Evolutionary conservation across 352 stramenopile genomes (phyloP).

Genomic region (Pythium utonaiense): DNA sequence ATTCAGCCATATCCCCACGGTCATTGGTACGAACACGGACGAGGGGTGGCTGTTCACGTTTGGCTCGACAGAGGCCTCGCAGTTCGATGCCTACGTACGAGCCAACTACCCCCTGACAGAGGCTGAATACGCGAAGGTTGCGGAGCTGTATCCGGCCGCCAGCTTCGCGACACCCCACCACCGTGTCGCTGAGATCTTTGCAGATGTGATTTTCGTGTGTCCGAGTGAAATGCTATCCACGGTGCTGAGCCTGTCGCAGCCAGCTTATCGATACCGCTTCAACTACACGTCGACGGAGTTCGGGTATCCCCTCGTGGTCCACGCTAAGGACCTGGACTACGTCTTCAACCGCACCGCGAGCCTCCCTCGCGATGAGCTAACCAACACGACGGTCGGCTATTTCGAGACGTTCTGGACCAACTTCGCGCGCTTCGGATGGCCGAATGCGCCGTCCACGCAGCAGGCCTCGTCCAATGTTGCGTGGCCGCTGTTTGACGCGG

Average conservation of each 20-base stretch:
- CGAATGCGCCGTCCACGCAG: background rate
- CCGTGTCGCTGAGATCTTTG: conserved; percentile 8
- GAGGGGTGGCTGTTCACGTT: conserved; percentile 11
- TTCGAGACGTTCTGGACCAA: conserved; percentile 24
- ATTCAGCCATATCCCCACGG: conserved; percentile 3
- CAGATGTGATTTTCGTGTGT: conserved; percentile 10
- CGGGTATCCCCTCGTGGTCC: conserved; percentile 4
- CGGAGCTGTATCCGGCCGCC: conserved; percentile 4
- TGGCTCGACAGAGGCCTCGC: background rate
- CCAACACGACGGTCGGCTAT: too few relatives aligned
- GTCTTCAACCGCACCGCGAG: too few relatives aligned
- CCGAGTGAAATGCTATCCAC: conserved; percentile 3
- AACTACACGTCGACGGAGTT: background rate
- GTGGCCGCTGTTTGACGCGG: conserved; percentile 5
- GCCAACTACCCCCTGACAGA: background rate
- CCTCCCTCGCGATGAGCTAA: too few relatives aligned
- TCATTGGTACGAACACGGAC: conserved; percentile 16
- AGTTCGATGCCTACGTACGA: conserved; percentile 1
- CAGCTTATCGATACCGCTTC: conserved; percentile 18
- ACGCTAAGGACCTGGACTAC: conserved; percentile 5
- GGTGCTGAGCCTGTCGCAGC: background rate
- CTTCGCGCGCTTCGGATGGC: conserved; percentile 6
- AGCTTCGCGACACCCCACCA: conserved; percentile 8
- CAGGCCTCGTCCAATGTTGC: background rate
- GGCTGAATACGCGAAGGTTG: background rate